phyloP scores from a whole-genome alignment of 2,329 filamentous ascomycete species.

The Trematosphaeria pertusa region DNA sequence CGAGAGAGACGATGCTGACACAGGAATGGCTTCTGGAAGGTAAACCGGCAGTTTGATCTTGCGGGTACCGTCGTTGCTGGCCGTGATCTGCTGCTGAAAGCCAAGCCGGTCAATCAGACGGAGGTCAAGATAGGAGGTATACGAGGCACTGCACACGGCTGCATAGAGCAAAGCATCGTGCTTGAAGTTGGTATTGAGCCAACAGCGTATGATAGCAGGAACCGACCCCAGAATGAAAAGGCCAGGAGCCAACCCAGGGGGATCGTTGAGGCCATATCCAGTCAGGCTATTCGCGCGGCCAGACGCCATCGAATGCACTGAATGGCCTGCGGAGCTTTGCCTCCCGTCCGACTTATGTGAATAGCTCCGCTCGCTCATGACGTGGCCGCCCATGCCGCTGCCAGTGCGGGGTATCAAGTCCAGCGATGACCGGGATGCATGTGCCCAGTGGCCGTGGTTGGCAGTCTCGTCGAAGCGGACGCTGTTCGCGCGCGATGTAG shows the following conservation, averaged over 20 bases:
- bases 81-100: conserved; percentile 69
- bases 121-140: conserved; percentile 81
- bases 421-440: conserved; percentile 80
- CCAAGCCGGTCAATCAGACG: conserved; percentile 78
- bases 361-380: conserved; percentile 86
- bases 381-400: conserved; percentile 78
- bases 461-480: conserved; percentile 97
- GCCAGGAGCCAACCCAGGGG: conserved; percentile 79
- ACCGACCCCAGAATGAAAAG: conserved; percentile 87
- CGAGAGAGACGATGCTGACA: conserved; percentile 75
- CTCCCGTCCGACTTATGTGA: conserved; percentile 97
- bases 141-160: conserved; percentile 89
- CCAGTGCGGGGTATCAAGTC: conserved; percentile 82
- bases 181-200: conserved; percentile 89
- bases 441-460: conserved; percentile 87
- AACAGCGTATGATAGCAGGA: conserved; percentile 93
- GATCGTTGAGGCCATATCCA: conserved; percentile 73
- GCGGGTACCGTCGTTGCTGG: conserved; percentile 69
- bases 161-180: conserved; percentile 90
- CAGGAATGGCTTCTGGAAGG: conserved; percentile 87
- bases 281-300: conserved; percentile 83
- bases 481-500: conserved; percentile 91
- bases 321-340: conserved; percentile 91
- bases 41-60: conserved; percentile 83
- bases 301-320: conserved; percentile 76